Conservation (phyloP, 208 protist genomes). For the Leishmania gerbilli region DNA sequence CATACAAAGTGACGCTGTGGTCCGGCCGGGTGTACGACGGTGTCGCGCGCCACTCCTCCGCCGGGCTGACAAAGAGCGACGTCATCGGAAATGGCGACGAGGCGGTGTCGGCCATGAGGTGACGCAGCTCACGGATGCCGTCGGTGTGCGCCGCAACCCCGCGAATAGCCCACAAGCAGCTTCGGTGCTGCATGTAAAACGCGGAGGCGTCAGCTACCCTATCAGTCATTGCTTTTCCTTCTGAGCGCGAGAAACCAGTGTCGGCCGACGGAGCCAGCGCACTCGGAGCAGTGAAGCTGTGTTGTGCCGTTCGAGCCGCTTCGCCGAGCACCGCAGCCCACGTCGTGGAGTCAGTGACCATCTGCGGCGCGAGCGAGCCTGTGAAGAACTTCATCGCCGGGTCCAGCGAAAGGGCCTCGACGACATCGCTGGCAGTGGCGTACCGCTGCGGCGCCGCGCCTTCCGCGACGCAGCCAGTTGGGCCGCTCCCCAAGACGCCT, state of each 20-base stretch:
- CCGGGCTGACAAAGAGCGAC: conserved; percentile 42
- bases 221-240: background rate
- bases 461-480: background rate
- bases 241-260: background rate
- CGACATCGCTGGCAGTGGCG: conserved; percentile 38
- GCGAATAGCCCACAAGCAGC: conserved; percentile 66
- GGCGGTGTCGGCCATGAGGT: conserved; percentile 30
- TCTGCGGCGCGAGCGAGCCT: conserved; percentile 30
- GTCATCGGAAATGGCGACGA: conserved; percentile 38
- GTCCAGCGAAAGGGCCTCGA: conserved; percentile 67
- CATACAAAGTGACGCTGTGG: conserved; percentile 57
- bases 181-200: conserved; percentile 31
- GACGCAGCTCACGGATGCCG: conserved; percentile 56
- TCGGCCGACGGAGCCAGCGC: conserved; percentile 5
- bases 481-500: background rate
- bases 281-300: conserved; percentile 26
- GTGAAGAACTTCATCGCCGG: conserved; percentile 78
- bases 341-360: conserved; percentile 11
- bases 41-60: conserved; percentile 19
- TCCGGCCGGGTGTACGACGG: conserved; percentile 20
- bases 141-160: conserved; percentile 34
- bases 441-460: conserved; percentile 21
- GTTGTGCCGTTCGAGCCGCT: conserved; percentile 27
- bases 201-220: conserved; percentile 4
- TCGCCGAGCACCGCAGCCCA: conserved; percentile 47